Conservation (phyloP, 345 rosid species). For the Eucalyptus erythrocorys region DNA sequence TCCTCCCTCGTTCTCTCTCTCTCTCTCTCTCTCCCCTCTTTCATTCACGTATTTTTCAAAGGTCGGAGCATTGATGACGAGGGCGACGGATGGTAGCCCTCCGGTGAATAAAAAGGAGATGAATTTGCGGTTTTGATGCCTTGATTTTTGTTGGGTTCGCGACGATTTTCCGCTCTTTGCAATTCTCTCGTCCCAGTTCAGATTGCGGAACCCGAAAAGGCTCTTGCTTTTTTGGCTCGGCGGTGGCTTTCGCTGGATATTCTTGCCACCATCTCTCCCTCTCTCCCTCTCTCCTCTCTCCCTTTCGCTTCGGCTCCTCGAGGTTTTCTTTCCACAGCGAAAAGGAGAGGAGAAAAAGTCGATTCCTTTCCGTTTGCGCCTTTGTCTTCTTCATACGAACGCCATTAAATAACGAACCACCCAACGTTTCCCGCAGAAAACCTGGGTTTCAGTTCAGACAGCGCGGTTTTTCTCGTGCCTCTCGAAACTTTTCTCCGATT, state of each 20-base stretch:
- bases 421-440: background rate
- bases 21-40: background rate
- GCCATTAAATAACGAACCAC: background rate
- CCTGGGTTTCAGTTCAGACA: background rate
- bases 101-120: background rate
- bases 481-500: background rate
- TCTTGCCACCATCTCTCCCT: background rate
- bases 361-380: background rate
- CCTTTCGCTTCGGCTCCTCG: background rate
- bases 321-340: background rate
- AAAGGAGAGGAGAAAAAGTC: background rate
- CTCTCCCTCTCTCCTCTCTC: background rate
- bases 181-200: background rate
- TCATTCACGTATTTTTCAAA: background rate
- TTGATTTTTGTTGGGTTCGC: background rate
- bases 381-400: background rate
- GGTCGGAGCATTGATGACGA: background rate
- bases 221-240: background rate
- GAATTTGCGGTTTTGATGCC: background rate
- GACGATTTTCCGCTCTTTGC: background rate
- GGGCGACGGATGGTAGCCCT: background rate
- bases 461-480: background rate
- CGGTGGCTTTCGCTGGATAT: background rate
- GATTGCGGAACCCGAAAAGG: background rate
- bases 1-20: background rate